A percentile compares a stretch with the other conserved stretches of the same genome.
Evolutionary conservation across 2,329 filamentous ascomycete genomes (phyloP).

Genomic region (Hypomyces perniciosus): DNA sequence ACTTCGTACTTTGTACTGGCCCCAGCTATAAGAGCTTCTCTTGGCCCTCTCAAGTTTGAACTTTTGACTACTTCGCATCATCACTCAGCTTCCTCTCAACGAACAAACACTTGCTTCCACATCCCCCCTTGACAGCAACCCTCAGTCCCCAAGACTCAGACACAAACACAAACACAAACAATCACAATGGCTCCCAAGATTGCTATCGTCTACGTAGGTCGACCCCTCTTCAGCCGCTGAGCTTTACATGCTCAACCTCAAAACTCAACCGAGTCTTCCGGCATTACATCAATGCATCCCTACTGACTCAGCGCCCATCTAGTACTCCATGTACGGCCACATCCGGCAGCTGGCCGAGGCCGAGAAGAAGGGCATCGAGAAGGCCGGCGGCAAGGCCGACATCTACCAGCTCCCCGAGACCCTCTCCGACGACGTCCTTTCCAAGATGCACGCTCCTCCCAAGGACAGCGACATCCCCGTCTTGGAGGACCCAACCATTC

Average conservation of each 20-base stretch:
- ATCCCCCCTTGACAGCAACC: conserved; percentile 1
- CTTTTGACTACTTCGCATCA: conserved; percentile 3
- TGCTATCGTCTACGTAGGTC: conserved; percentile 79
- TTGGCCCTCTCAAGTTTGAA: neutral
- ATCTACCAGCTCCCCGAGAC: conserved; percentile 89
- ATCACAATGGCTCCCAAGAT: conserved; percentile 79
- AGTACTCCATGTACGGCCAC: conserved; percentile 96
- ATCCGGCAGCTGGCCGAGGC: conserved; percentile 78
- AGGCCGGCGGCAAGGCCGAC: conserved; percentile 74
- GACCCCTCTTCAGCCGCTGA: conserved; percentile 2
- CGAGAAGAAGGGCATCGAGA: conserved; percentile 84
- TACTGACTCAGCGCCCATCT: neutral
- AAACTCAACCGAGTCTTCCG: neutral
- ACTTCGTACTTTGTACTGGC: neutral
- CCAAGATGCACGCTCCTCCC: conserved; percentile 83
- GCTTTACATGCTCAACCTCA: neutral
- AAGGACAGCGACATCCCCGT: conserved; percentile 65
- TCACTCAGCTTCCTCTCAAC: conserved; percentile 1
- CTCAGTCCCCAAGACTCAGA: neutral
- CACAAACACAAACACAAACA: conserved; percentile 8
- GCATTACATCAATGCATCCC: conserved; percentile 1
- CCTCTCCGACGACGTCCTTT: conserved; percentile 72
- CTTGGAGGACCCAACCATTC: conserved; percentile 48
- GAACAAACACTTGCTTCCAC: conserved; percentile 2
- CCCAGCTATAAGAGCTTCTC: conserved; percentile 21